phyloP scores from a whole-genome alignment of 495 filamentous ascomycete genomes.

The Aspergillus cavernicola region DNA sequence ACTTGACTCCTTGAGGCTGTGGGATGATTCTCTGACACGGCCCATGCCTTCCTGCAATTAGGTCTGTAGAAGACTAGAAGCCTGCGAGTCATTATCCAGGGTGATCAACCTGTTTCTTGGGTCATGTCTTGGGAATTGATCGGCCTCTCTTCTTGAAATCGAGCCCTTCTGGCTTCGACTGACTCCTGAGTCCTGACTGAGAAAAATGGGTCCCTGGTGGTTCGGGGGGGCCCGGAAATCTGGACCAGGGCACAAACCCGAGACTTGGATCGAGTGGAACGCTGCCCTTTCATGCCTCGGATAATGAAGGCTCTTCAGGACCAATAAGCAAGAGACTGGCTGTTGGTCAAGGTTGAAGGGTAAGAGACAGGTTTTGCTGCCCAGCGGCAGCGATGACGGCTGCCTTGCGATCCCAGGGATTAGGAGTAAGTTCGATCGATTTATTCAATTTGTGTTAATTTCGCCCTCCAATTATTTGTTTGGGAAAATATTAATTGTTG shows the following conservation, averaged over 20 bases:
- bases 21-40: constrained; percentile 12
- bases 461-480: not conserved
- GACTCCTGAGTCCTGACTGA: not conserved
- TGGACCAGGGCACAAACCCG: constrained; percentile 6
- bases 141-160: not conserved
- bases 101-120: constrained; percentile 14
- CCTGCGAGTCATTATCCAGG: constrained; percentile 20
- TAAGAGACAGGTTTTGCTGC: too few species aligned
- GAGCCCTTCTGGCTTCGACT: not conserved
- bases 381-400: too few species aligned
- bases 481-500: not conserved
- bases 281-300: constrained; percentile 7
- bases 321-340: constrained; percentile 10
- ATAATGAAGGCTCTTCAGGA: not conserved
- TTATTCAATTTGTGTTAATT: not conserved
- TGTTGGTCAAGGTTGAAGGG: constrained; percentile 13
- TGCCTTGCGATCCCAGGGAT: not conserved
- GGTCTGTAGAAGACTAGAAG: constrained; percentile 3
- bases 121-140: constrained; percentile 6
- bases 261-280: constrained; percentile 4
- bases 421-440: not conserved
- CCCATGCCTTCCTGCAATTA: constrained; percentile 16
- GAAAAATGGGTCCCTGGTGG: not conserved
- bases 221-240: constrained; percentile 9
- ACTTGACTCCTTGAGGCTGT: constrained; percentile 2